Percentiles rank a stretch among this genome's conserved stretches.
phyloP scores from a whole-genome alignment of 305 asterid species.

The Fraxinus sp. region DNA sequence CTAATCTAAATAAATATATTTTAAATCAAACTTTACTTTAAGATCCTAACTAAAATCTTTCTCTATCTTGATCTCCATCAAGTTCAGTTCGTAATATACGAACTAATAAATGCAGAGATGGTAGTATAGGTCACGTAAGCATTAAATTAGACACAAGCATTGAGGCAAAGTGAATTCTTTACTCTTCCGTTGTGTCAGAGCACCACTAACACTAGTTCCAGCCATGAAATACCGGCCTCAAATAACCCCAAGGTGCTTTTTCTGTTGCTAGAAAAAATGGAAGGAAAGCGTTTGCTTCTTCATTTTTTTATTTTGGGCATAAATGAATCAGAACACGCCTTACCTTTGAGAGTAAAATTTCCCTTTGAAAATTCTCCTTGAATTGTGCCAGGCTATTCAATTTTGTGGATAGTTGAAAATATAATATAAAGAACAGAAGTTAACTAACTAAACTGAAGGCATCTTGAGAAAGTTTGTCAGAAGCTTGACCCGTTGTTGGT shows the following conservation, averaged over 20 bases:
- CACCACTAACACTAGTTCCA: not conserved
- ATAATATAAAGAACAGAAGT: not conserved
- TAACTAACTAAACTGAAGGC: not conserved
- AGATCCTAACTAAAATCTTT: too few relatives aligned
- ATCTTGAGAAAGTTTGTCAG: not conserved
- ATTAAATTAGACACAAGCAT: not conserved
- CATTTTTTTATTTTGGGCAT: not conserved
- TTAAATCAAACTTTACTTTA: too few relatives aligned
- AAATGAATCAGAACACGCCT: not conserved
- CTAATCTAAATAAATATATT: not conserved
- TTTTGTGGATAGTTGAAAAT: not conserved
- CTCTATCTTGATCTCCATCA: not conserved
- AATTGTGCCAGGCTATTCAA: not conserved
- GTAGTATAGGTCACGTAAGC: not conserved
- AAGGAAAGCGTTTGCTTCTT: not conserved
- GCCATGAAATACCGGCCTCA: not conserved
- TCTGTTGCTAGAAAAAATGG: not conserved
- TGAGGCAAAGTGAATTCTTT: not conserved
- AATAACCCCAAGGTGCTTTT: not conserved
- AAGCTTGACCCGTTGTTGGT: not conserved
- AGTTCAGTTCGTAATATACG: not conserved
- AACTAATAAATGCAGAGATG: constrained; percentile 10
- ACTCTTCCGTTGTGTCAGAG: not conserved
- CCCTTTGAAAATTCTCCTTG: not conserved
- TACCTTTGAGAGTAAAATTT: not conserved